Evolutionary conservation across 305 asterid genomes (phyloP).

Genomic region (Solanum chacoense): DNA sequence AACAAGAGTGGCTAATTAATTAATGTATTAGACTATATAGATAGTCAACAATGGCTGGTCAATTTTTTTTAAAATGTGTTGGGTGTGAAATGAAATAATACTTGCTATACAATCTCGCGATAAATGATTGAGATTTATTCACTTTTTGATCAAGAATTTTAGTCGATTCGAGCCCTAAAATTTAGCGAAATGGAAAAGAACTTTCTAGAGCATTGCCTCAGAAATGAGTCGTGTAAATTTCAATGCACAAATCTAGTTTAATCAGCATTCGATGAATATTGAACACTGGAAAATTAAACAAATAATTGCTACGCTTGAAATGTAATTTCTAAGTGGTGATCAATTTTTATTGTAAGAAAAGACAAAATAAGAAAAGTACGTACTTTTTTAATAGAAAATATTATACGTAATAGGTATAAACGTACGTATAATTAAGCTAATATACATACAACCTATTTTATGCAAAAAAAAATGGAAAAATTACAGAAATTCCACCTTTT

Average conservation of each 20-base stretch:
- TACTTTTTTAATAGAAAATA: background rate
- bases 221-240: background rate
- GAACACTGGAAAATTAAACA: no score
- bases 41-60: background rate
- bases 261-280: background rate
- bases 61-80: background rate
- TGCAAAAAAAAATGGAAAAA: background rate
- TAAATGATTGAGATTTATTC: background rate
- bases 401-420: background rate
- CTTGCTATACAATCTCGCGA: background rate
- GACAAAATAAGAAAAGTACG: background rate
- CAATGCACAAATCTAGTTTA: background rate
- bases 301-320: background rate
- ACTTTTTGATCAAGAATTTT: background rate
- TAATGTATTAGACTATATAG: background rate
- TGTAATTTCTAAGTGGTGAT: background rate
- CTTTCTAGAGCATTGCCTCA: background rate
- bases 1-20: background rate
- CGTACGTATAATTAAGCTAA: background rate
- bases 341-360: background rate
- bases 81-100: background rate
- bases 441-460: background rate
- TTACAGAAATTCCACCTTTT: no score
- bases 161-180: rapidly evolving
- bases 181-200: background rate